Evolutionary conservation across 352 stramenopile genomes (phyloP).

Genomic region (Thraustochytrium striatum): DNA sequence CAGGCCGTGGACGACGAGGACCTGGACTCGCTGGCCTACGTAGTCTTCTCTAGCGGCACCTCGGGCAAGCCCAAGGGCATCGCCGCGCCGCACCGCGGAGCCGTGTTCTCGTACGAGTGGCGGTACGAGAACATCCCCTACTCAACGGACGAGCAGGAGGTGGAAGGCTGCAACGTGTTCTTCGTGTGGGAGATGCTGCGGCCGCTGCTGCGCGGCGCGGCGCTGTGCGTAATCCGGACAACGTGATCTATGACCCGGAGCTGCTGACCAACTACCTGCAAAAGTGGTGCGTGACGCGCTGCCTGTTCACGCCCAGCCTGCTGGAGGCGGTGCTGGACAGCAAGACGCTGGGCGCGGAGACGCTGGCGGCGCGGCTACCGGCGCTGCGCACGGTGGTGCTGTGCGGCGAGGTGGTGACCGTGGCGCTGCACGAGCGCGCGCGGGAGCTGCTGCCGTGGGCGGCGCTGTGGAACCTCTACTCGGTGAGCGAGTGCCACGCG

Average conservation of each 20-base stretch:
- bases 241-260: constrained; percentile 81
- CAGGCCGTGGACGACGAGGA: constrained; percentile 67
- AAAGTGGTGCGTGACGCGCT: constrained; percentile 72
- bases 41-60: constrained; percentile 85
- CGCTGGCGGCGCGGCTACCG: constrained; percentile 63
- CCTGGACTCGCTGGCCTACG: constrained; percentile 81
- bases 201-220: constrained; percentile 76
- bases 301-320: constrained; percentile 86
- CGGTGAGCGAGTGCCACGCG: constrained; percentile 86
- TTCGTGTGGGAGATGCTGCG: constrained; percentile 89
- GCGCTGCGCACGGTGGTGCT: constrained; percentile 79
- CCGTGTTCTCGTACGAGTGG: constrained; percentile 85
- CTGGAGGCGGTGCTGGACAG: constrained; percentile 77
- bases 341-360: constrained; percentile 56
- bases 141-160: constrained; percentile 67
- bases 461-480: constrained; percentile 85
- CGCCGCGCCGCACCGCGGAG: constrained; percentile 81
- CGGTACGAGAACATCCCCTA: constrained; percentile 68
- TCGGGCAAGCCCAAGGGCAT: constrained; percentile 86
- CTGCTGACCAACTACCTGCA: constrained; percentile 72
- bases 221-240: constrained; percentile 83
- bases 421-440: constrained; percentile 76
- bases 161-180: constrained; percentile 86
- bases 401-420: constrained; percentile 84
- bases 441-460: constrained; percentile 72